A percentile compares a stretch with the other conserved stretches of the same genome.
Evolutionary conservation across 2,329 filamentous ascomycete genomes (phyloP).

Genomic region (Aspergillus sojae): DNA sequence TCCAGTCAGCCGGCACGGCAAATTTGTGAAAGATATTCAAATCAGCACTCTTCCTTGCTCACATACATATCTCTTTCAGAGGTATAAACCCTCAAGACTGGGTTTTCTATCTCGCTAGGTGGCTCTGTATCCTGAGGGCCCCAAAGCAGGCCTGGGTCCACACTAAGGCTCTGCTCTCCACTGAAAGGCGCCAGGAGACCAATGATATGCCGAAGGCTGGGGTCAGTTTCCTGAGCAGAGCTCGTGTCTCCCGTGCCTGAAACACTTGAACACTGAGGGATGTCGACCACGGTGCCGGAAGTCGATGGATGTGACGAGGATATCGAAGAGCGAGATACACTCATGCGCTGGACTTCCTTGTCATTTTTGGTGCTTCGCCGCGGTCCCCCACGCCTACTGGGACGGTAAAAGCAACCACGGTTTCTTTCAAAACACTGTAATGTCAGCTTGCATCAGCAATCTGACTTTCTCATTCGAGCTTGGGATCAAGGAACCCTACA

Average conservation of each 20-base stretch:
- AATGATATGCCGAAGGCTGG: background rate
- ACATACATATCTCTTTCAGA: background rate
- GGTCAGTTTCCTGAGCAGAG: background rate
- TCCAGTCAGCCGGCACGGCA: background rate
- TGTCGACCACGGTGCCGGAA: background rate
- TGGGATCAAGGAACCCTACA: background rate
- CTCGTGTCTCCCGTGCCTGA: background rate
- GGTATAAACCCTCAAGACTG: background rate
- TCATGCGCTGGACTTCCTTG: background rate
- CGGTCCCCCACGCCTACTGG: background rate
- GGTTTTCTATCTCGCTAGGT: background rate
- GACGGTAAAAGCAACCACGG: background rate
- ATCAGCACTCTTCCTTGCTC: background rate
- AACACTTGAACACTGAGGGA: background rate
- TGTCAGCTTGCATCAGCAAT: background rate
- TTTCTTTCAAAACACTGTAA: background rate
- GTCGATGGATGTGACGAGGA: background rate
- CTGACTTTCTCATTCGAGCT: background rate
- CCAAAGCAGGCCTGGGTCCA: background rate
- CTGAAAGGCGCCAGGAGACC: background rate
- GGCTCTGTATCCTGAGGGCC: background rate
- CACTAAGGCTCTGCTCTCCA: background rate
- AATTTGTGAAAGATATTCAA: background rate
- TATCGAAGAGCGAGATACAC: background rate
- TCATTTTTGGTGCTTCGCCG: constrained; percentile 1